phyloP scores from a whole-genome alignment of 2,329 filamentous ascomycete genomes.

The Grosmannia clavigera region DNA sequence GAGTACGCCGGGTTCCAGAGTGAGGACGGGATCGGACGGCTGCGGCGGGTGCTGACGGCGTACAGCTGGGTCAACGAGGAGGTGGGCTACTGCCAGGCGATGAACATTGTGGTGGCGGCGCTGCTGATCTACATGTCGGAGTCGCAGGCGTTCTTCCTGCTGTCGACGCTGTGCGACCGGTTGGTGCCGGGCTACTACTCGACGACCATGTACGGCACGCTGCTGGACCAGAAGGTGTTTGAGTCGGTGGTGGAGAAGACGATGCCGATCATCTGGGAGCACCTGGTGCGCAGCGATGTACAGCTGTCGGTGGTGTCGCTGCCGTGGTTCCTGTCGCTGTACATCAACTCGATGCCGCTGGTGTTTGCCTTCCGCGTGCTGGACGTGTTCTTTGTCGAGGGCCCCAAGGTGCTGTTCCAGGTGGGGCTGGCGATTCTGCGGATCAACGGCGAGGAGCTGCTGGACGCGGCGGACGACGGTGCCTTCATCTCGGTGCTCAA shows the following conservation, averaged over 20 bases:
- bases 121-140: slow-evolving; percentile 98
- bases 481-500: slow-evolving; percentile 96
- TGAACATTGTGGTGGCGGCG: slow-evolving; percentile 99
- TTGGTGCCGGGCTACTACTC: slow-evolving; percentile 95
- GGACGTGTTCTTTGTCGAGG: slow-evolving; percentile 97
- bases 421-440: slow-evolving; percentile 91
- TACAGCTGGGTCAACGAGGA: slow-evolving; percentile 97
- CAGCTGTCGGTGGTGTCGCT: slow-evolving; percentile 94
- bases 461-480: slow-evolving; percentile 88
- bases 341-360: slow-evolving; percentile 98
- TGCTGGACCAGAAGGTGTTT: slow-evolving; percentile 94
- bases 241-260: slow-evolving; percentile 97
- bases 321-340: slow-evolving; percentile 94
- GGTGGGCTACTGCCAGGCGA: slow-evolving; percentile 96
- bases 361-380: slow-evolving; percentile 94
- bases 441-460: slow-evolving; percentile 90
- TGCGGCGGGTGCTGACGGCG: slow-evolving; percentile 83
- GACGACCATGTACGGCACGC: slow-evolving; percentile 96
- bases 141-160: slow-evolving; percentile 83
- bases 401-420: slow-evolving; percentile 94
- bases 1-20: slow-evolving; percentile 97
- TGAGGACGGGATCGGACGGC: slow-evolving; percentile 81
- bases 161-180: slow-evolving; percentile 84
- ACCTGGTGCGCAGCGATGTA: slow-evolving; percentile 92
- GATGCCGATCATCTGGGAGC: slow-evolving; percentile 97